Percentiles rank a stretch among this genome's conserved stretches.
These are phyloP conservation scores for Tricholoma sp. DNA, from an alignment of 768 basidiomycete genomes.

Conservation along the genomic window DNA sequence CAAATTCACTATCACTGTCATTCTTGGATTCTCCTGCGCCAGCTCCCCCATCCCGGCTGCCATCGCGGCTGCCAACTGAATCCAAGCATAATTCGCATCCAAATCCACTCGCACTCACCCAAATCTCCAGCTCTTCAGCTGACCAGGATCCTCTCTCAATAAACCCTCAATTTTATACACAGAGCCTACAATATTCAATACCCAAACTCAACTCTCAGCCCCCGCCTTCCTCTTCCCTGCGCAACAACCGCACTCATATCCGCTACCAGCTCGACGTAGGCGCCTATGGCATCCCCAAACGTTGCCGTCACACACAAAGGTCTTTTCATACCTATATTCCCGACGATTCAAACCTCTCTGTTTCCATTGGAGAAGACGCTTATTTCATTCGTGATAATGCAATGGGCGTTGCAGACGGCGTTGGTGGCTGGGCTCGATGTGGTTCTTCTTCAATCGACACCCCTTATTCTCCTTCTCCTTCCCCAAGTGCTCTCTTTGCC, in stretches of 20 bases:
- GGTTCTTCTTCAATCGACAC: too few species aligned
- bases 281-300: conserved; percentile 83
- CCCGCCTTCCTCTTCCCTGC: neutral
- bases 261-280: conserved; percentile 61
- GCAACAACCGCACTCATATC: neutral
- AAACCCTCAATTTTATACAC: neutral
- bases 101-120: conserved; percentile 10
- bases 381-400: conserved; percentile 81
- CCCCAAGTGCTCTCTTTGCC: too few species aligned
- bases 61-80: conserved; percentile 7
- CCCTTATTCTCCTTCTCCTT: too few species aligned
- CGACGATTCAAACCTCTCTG: conserved; percentile 42
- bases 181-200: neutral
- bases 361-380: conserved; percentile 90
- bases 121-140: neutral
- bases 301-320: conserved; percentile 19
- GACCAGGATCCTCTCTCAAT: neutral
- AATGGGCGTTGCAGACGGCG: conserved; percentile 63
- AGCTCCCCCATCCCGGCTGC: conserved; percentile 14
- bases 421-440: too few species aligned
- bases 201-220: neutral
- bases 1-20: conserved; percentile 4
- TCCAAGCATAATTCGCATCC: conserved; percentile 2
- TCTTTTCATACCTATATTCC: conserved; percentile 22
- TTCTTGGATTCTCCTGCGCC: conserved; percentile 19